Conservation (phyloP, 257 asterid species). For the Perilla frutescens region DNA sequence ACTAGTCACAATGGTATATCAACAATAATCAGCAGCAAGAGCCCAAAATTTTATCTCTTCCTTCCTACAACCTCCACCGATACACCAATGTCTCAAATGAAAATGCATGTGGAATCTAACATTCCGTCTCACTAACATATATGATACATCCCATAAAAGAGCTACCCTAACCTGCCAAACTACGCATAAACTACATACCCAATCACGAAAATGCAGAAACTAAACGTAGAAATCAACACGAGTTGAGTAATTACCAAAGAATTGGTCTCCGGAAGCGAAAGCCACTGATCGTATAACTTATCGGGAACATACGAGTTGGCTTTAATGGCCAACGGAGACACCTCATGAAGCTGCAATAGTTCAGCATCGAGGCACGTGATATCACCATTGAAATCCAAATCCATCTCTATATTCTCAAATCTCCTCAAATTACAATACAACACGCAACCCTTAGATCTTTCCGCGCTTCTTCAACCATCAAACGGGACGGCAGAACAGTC, state of each 20-base stretch:
- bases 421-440: slow-evolving; percentile 25
- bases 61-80: slow-evolving; percentile 6
- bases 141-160: neutral
- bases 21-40: slow-evolving; percentile 14
- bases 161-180: slow-evolving; percentile 26
- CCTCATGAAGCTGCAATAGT: slow-evolving; percentile 90
- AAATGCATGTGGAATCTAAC: slow-evolving; percentile 9
- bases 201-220: slow-evolving; percentile 13
- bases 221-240: neutral
- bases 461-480: slow-evolving; percentile 47
- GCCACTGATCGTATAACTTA: slow-evolving; percentile 94
- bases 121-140: slow-evolving; percentile 21
- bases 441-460: slow-evolving; percentile 44
- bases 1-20: neutral
- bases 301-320: slow-evolving; percentile 86
- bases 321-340: slow-evolving; percentile 84
- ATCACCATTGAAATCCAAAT: slow-evolving; percentile 86
- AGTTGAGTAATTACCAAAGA: slow-evolving; percentile 59
- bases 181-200: slow-evolving; percentile 30
- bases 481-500: slow-evolving; percentile 34
- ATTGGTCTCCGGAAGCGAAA: slow-evolving; percentile 84
- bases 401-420: slow-evolving; percentile 52
- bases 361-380: slow-evolving; percentile 85
- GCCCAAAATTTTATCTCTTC: slow-evolving; percentile 28
- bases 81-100: neutral